Evolutionary conservation across 164 flowering plant genomes (phyloP), one percentile per base, ranked within the genome.

Genomic region (Pachysandra terminalis): DNA sequence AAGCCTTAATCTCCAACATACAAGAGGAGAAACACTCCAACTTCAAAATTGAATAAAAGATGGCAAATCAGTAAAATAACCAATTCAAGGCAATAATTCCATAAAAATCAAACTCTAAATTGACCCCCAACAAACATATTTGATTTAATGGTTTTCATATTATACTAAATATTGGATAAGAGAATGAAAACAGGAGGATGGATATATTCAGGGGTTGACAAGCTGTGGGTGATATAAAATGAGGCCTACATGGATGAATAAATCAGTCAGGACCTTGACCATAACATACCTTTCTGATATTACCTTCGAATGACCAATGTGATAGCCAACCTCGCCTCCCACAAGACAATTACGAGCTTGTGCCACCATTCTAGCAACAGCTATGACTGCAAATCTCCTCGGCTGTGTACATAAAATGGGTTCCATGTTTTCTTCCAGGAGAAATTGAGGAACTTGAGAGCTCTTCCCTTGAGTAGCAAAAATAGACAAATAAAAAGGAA

Each of bases 381-480:
- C 93, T 19, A 96, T 97, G 62, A 96, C 99, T 53, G 99, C 99
- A 79, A 93, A 96, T 76, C 99, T 85, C 78, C 99, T 84, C 23
- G 99, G 99, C 63, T 93, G 99, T 1, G 99, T 93, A 69, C 98
- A 96, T 56, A 96, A 63, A 71, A 96, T 84, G 28, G 99, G 99
- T 48, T 79, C 80, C 75, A 90, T 63, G 59, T 84, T 82, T 73
- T 75, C 89, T 53, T 90, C 93, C 56, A 90, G 77, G 52, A 96
- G 87, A 75, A 89, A 96, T 56, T 91, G 95, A 0, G 98, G 99
- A 71, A 96, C 87, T 81, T 96, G 99, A 3, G 99, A 96, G 81
- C 98, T 93, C 78, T 96, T 96, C 63, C 99, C 99, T 96, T 59
- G 27, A 67, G 60, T 27, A 49, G 4, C 59, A 70, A 35, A 35